Evolutionary conservation across 2,329 filamentous ascomycete genomes (phyloP).

Genomic region (Ciborinia camelliae): DNA sequence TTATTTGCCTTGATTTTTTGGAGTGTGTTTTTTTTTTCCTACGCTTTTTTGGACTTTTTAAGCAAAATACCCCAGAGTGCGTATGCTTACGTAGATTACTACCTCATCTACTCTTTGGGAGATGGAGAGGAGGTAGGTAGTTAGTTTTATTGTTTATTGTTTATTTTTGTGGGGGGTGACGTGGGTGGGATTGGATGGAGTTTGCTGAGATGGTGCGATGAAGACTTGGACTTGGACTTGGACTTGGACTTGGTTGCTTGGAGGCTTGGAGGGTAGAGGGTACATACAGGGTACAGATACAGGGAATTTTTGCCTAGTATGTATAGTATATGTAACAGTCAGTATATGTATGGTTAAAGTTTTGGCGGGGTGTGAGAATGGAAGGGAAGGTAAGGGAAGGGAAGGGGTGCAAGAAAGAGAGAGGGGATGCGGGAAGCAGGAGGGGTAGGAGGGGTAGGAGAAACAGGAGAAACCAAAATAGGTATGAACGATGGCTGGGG

Average conservation of each 20-base stretch:
- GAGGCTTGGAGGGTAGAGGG: neutral
- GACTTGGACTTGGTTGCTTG: neutral
- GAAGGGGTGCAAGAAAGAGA: neutral
- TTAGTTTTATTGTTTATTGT: slow-evolving; percentile 8
- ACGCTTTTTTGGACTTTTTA: slow-evolving; percentile 9
- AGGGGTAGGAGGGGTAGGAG: neutral
- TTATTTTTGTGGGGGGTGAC: neutral
- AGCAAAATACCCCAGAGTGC: slow-evolving; percentile 18
- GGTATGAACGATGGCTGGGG: too few species aligned
- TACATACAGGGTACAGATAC: too few species aligned
- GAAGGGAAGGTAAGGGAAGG: neutral
- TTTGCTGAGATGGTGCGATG: neutral
- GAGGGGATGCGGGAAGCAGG: neutral
- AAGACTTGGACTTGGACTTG: neutral
- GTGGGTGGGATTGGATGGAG: neutral
- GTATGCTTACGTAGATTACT: slow-evolving; percentile 8
- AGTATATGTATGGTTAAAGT: too few species aligned
- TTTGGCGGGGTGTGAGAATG: neutral
- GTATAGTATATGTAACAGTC: neutral
- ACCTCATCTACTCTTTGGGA: neutral
- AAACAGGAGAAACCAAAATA: neutral
- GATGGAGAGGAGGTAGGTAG: neutral
- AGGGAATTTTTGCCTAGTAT: neutral
- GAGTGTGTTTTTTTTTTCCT: neutral
- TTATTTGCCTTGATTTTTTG: neutral